These are phyloP conservation scores for Sherardia arvensis DNA, from an alignment of 257 asterid species.

Conservation along the genomic window DNA sequence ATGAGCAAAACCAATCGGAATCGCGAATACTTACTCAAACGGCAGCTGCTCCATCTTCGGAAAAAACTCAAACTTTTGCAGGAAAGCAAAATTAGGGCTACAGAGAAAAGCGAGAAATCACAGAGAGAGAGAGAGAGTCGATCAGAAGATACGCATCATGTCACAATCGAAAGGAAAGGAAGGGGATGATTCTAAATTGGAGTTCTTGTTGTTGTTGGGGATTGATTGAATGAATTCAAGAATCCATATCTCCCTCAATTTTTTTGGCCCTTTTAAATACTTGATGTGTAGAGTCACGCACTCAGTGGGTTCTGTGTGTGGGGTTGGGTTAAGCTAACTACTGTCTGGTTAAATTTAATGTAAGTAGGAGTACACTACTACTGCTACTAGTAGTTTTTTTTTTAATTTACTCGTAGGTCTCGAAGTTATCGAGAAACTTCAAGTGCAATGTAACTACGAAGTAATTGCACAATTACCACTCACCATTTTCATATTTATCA, in stretches of 20 bases:
- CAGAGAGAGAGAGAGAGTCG: no score
- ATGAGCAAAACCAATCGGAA: background rate
- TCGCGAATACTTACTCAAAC: constrained; percentile 31
- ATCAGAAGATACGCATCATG: background rate
- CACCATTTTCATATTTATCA: background rate
- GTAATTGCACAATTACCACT: background rate
- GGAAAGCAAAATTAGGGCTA: background rate
- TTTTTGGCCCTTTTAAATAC: background rate
- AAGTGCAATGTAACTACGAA: background rate
- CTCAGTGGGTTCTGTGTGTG: background rate
- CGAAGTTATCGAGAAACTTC: background rate
- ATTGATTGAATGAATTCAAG: background rate
- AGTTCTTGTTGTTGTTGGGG: background rate
- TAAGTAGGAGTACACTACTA: no score
- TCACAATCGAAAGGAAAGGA: background rate
- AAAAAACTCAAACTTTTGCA: background rate
- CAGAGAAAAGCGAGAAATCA: background rate
- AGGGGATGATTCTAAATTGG: background rate
- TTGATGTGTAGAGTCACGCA: background rate
- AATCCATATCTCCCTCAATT: background rate
- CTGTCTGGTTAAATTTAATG: background rate
- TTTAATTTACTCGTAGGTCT: background rate
- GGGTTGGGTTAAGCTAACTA: background rate
- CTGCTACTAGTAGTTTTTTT: no score
- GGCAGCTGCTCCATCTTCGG: constrained; percentile 44